These are phyloP conservation scores for Colletotrichum sp. DNA, from an alignment of 2,329 filamentous ascomycete genomes.

Conservation along the genomic window DNA sequence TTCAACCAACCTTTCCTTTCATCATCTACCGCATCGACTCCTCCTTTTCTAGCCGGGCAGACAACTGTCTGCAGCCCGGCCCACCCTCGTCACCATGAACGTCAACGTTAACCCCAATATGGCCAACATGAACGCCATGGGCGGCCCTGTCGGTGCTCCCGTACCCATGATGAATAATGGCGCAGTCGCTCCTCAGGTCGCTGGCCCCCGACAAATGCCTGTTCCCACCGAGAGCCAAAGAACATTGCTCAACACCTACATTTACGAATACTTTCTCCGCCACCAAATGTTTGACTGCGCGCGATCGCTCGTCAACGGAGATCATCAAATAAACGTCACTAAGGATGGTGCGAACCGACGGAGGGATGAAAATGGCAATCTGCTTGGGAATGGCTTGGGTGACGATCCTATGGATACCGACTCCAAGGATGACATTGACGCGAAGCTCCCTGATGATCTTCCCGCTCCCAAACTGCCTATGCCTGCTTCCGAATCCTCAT, in stretches of 20 bases:
- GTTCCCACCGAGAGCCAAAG: conserved; percentile 47
- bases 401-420: conserved; percentile 86
- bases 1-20: background rate
- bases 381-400: conserved; percentile 70
- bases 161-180: conserved; percentile 74
- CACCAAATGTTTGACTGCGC: conserved; percentile 86
- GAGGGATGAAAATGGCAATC: conserved; percentile 70
- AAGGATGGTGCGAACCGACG: conserved; percentile 75
- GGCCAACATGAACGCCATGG: conserved; percentile 73
- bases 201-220: conserved; percentile 27
- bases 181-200: conserved; percentile 34
- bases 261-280: conserved; percentile 90
- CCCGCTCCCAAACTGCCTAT: conserved; percentile 74
- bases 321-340: conserved; percentile 69
- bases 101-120: conserved; percentile 64
- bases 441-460: conserved; percentile 80
- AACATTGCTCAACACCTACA: conserved; percentile 79
- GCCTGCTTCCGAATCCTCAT: conserved; percentile 73
- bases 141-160: conserved; percentile 67
- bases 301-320: conserved; percentile 71
- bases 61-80: conserved; percentile 41
- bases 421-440: conserved; percentile 76
- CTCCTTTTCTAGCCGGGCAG: conserved; percentile 31
- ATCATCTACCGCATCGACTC: conserved; percentile 25
- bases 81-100: conserved; percentile 54